Base-by-base conservation (phyloP, 371 early-diverging fungal species). In the Batkoa obscura region DNA sequence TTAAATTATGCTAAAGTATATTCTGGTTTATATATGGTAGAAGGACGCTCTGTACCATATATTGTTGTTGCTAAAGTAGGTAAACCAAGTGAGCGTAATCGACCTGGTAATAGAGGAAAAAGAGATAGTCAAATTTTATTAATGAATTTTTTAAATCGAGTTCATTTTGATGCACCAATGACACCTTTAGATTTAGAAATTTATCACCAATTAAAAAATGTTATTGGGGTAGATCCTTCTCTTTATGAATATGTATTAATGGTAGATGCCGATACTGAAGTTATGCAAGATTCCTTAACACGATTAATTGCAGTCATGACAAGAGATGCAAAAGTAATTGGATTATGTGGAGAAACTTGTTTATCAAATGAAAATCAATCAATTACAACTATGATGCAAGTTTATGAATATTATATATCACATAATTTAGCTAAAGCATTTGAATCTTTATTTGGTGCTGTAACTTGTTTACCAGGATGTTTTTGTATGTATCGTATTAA, bases 371-470 rank as follows among this genome's bases (percentile, higher is more conserved):
- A 90, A 62, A 84, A 82, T 60, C 84, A 81, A 36, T 81, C 85
- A 3, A 87, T 88, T 89, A 85, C 90, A 13, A 90, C 94, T 8
- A 90, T 88, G 85, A 94, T 88, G 63, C 95, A 88, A 62, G 87
- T 76, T 53, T 80, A 86, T 68, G 71, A 91, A 64, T 91, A 90
- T 67, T 90, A 83, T 55, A 88, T 87, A 48, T 85, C 85, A 8
- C 90, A 89, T 68, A 86, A 89, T 61, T 64, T 87, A 36, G 71
- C 81, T 52, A 89, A 89, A 62, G 83, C 87, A n/a, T 83, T 88
- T 68, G 88, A 86, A 60, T 77, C 78, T 30, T 66, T 88, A 36
- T 88, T 89, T 70, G 84, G 84, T 6, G 77, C 80, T 34, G 86
- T 88, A 8, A 94, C 91, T 51, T 94, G 88, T 76, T 63, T 92